A percentile compares a stretch with the other conserved stretches of the same genome.
Evolutionary conservation across 805 yeast species (phyloP).

Genomic region (Cyberlindnera nakhonratchasimensis): DNA sequence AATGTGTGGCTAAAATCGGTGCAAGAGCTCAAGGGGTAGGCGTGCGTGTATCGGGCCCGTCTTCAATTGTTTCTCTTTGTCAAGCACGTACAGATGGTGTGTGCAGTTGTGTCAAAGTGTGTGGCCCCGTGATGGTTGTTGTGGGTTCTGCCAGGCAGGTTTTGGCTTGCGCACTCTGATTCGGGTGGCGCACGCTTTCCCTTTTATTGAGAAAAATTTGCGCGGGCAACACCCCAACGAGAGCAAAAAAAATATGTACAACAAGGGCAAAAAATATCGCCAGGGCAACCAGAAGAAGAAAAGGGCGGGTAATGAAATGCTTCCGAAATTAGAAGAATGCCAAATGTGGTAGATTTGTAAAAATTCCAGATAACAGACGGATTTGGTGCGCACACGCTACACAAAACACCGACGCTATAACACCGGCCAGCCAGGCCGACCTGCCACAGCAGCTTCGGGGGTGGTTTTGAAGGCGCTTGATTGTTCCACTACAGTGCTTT

Average conservation of each 20-base stretch:
- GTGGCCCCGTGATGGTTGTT: constrained; percentile 12
- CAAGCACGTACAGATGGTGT: too few relatives aligned
- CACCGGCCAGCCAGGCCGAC: not conserved
- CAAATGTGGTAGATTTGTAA: too few relatives aligned
- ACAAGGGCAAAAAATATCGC: not conserved
- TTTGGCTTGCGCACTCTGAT: constrained; percentile 9
- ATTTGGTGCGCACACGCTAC: too few relatives aligned
- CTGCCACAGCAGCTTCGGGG: not conserved
- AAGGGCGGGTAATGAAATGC: too few relatives aligned
- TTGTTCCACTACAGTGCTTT: not conserved
- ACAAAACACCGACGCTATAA: constrained; percentile 2
- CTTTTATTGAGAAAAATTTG: constrained; percentile 4
- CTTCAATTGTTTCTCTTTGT: not conserved
- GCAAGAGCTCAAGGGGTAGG: too few relatives aligned
- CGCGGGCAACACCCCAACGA: constrained; percentile 10
- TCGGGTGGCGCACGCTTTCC: constrained; percentile 13
- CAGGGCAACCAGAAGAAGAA: not conserved
- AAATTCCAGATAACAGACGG: too few relatives aligned
- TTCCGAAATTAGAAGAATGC: too few relatives aligned
- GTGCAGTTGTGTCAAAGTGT: constrained; percentile 14
- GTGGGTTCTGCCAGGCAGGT: too few relatives aligned
- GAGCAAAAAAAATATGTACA: not conserved
- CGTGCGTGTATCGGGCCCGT: not conserved
- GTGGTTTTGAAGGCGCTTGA: too few relatives aligned
- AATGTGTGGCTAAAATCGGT: too few relatives aligned